Evolutionary conservation across 2,329 filamentous ascomycete genomes (phyloP), one percentile per base, ranked within the genome.

Genomic region (Cryphonectria carpinicola): DNA sequence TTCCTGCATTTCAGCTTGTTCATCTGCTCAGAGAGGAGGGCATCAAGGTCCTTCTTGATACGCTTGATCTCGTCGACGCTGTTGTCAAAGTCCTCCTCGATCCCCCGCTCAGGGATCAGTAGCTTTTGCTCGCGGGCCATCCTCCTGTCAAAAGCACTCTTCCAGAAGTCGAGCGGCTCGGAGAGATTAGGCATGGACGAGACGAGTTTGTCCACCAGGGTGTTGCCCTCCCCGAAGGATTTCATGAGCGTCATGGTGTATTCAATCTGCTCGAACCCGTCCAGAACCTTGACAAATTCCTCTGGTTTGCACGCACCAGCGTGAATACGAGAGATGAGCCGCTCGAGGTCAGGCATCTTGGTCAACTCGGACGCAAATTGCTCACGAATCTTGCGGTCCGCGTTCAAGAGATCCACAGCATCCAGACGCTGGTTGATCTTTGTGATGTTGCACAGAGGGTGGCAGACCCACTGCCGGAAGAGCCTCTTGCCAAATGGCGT

Each of bases 211-310:
- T 94, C 93, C 58, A 99, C 92, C 3, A 98, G 87, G 2, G 94
- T 93, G 65, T 94, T 91, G 2, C 92, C 93, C n/a, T 90, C 88
- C 67, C 91, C 89, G 76, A 93, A 92, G 11, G 90, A 87, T 63
- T 87, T 86, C 1, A 98, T 86, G 32, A 98, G 86, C 66, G 89
- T 88, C 87, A 97, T 93, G 0, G 95, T 97, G 79, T 97, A 96
- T 73, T 98, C 94, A 62, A 99, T 98, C 81, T 98, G 95, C 82
- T 98, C 96, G 76, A 98, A 99, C 0, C 96, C 96, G 80, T 98
- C 95, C 0, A 99, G 85, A 0, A 98, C 95, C 64, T 91, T 92
- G 62, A 98, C 90, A 79, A 99, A 99, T 78, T 99, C 96, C 70
- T 96, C 93, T 0, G 94, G 89, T 77, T 90, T 93, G 82, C 95